Percentiles rank a stretch among this genome's conserved stretches.
Conservation (phyloP, 2,329 filamentous ascomycete genomes). For the Ustulina deusta region DNA sequence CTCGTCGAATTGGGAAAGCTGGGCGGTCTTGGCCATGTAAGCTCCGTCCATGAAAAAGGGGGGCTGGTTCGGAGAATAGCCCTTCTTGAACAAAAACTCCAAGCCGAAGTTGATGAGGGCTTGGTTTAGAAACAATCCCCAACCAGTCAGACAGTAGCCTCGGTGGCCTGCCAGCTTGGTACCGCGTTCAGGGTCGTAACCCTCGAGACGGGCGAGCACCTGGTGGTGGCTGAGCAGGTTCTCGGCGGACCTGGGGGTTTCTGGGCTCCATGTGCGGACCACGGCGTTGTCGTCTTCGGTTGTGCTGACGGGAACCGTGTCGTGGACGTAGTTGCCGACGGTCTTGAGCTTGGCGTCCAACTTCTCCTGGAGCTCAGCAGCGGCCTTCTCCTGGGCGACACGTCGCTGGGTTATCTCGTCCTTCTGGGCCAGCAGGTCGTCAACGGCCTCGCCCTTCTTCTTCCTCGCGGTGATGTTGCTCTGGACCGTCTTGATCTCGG, state of each 20-base stretch:
- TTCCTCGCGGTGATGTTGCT: constrained; percentile 36
- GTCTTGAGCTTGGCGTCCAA: constrained; percentile 83
- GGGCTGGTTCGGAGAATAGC: constrained; percentile 85
- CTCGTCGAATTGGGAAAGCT: constrained; percentile 97
- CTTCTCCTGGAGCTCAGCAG: constrained; percentile 52
- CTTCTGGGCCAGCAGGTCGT: constrained; percentile 70
- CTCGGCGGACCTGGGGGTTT: constrained; percentile 79
- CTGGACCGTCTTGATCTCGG: constrained; percentile 82
- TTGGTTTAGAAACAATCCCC: constrained; percentile 91
- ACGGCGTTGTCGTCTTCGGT: constrained; percentile 81
- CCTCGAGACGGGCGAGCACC: constrained; percentile 86
- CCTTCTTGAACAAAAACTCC: constrained; percentile 84
- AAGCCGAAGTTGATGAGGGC: constrained; percentile 95
- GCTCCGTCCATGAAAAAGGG: constrained; percentile 96
- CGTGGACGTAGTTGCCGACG: constrained; percentile 93
- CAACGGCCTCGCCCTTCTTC: constrained; percentile 82
- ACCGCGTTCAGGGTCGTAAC: constrained; percentile 89
- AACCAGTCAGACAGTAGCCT: constrained; percentile 84
- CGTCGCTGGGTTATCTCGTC: constrained; percentile 69
- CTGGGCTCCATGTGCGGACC: constrained; percentile 83
- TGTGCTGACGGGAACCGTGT: constrained; percentile 62
- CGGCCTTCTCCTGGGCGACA: constrained; percentile 81
- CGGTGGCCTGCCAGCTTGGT: constrained; percentile 95
- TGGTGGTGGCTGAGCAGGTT: constrained; percentile 92
- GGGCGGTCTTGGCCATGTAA: constrained; percentile 96